Percentiles rank a stretch among this genome's conserved stretches.
These are phyloP conservation scores for Fusarium nurragi DNA, from an alignment of 2,329 filamentous ascomycete genomes.

Conservation along the genomic window DNA sequence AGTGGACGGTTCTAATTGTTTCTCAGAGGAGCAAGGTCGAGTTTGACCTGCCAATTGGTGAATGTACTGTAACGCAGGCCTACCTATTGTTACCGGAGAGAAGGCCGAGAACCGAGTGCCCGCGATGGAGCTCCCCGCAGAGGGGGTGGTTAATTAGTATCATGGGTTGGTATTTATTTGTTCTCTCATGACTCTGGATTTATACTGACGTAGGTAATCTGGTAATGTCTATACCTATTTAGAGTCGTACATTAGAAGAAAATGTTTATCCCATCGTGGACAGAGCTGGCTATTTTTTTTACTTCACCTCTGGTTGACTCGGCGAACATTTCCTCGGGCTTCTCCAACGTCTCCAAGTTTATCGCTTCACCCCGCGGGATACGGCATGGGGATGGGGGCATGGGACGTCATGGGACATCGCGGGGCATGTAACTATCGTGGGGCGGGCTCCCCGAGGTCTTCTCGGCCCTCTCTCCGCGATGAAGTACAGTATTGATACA, in stretches of 20 bases:
- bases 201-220: too few species aligned
- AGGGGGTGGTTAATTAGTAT: constrained; percentile 4
- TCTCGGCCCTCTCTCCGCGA: constrained; percentile 38
- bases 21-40: background rate
- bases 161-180: background rate
- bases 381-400: constrained; percentile 20
- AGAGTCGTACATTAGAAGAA: background rate
- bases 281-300: background rate
- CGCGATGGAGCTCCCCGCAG: constrained; percentile 17
- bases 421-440: constrained; percentile 25
- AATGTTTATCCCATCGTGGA: background rate
- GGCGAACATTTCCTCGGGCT: constrained; percentile 18
- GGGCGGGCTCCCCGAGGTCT: constrained; percentile 19
- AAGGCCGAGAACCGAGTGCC: constrained; percentile 18
- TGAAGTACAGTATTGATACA: background rate
- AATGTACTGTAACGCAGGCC: constrained; percentile 2
- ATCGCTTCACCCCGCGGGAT: constrained; percentile 30
- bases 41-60: constrained; percentile 1
- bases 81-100: constrained; percentile 20
- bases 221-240: background rate
- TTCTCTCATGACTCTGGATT: background rate
- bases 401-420: constrained; percentile 30
- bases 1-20: background rate
- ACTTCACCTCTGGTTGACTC: background rate
- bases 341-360: constrained; percentile 34